These are phyloP conservation scores for Yamadazyma oceani DNA, from an alignment of 1,139 yeast genomes.

Conservation along the genomic window DNA sequence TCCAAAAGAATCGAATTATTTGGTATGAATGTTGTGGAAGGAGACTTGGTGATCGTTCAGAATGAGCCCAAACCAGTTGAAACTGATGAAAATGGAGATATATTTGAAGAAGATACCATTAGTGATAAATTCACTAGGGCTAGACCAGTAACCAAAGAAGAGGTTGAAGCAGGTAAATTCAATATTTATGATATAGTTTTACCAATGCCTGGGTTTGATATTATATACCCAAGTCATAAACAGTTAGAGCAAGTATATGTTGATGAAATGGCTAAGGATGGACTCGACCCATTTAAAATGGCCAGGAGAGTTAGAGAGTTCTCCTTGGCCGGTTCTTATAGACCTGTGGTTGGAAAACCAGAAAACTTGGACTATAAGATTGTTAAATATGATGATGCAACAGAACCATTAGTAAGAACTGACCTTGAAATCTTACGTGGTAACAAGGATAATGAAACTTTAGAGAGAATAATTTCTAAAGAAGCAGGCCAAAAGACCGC, in stretches of 20 bases:
- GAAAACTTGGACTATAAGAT: conserved; percentile 60
- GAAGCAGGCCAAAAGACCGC: conserved; percentile 52
- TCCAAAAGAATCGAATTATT: conserved; percentile 70
- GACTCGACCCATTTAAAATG: conserved; percentile 83
- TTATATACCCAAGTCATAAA: conserved; percentile 74
- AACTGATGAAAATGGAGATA: conserved; percentile 47
- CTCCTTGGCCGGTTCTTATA: conserved; percentile 87
- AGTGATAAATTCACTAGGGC: conserved; percentile 59
- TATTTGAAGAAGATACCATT: conserved; percentile 63
- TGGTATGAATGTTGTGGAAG: conserved; percentile 72
- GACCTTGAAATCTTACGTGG: conserved; percentile 68
- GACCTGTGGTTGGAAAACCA: conserved; percentile 74
- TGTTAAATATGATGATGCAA: conserved; percentile 59
- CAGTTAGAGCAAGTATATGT: conserved; percentile 62
- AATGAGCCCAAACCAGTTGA: conserved; percentile 23
- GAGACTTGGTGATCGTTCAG: conserved; percentile 70
- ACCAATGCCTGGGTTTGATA: conserved; percentile 94
- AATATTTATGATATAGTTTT: conserved; percentile 81
- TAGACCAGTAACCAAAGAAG: conserved; percentile 70
- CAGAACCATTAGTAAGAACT: conserved; percentile 74
- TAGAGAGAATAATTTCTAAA: conserved; percentile 25
- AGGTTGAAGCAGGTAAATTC: conserved; percentile 57
- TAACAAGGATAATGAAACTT: conserved; percentile 32
- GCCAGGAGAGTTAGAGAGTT: conserved; percentile 82
- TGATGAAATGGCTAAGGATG: conserved; percentile 75